These are phyloP conservation scores for Hypoxylon sp. DNA, from an alignment of 2,329 filamentous ascomycete genomes.

Conservation along the genomic window DNA sequence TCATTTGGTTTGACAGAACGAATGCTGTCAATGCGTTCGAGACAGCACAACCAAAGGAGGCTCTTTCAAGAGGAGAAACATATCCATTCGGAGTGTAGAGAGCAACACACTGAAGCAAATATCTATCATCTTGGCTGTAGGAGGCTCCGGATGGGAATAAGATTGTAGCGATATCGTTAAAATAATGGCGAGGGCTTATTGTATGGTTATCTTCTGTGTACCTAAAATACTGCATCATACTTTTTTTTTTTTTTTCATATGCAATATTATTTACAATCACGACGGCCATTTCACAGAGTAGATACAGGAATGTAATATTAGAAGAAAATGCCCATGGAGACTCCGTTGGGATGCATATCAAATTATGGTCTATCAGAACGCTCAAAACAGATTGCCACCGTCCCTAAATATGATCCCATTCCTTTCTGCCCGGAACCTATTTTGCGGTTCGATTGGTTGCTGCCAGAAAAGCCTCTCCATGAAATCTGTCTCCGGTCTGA, in stretches of 20 bases:
- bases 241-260: conserved; percentile 15
- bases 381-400: conserved; percentile 41
- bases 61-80: conserved; percentile 62
- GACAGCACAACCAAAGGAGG: conserved; percentile 60
- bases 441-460: conserved; percentile 30
- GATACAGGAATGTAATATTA: conserved; percentile 10
- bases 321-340: conserved; percentile 37
- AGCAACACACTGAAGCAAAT: neutral
- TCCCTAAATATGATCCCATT: conserved; percentile 31
- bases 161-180: neutral
- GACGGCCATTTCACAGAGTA: conserved; percentile 6
- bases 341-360: conserved; percentile 44
- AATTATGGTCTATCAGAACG: conserved; percentile 46
- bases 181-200: neutral
- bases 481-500: conserved; percentile 20
- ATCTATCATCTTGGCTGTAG: neutral
- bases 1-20: conserved; percentile 65
- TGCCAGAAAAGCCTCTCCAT: conserved; percentile 24
- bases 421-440: conserved; percentile 32
- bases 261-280: conserved; percentile 9
- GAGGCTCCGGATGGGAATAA: neutral
- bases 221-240: conserved; percentile 16
- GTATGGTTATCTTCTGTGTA: neutral
- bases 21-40: conserved; percentile 62
- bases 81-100: conserved; percentile 65